Percentiles rank a stretch among this genome's conserved stretches.
These are phyloP conservation scores for Gymnopus androsaceus DNA, from an alignment of 1,284 basidiomycete species.

Conservation along the genomic window DNA sequence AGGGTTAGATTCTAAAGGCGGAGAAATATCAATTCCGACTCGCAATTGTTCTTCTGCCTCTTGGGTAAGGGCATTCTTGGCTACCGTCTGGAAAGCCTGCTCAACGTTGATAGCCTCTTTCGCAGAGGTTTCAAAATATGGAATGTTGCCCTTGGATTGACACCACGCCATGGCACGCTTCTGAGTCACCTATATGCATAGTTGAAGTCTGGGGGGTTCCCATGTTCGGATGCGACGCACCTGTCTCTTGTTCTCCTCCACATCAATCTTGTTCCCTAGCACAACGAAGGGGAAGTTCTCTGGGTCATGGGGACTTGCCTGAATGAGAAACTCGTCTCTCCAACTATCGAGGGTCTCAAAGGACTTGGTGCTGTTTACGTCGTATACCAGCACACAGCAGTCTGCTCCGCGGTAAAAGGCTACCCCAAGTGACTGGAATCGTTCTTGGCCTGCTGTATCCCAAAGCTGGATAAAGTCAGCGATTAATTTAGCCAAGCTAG, in stretches of 20 bases:
- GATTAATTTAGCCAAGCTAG: neutral
- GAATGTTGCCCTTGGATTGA: slow-evolving; percentile 98
- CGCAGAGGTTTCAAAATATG: slow-evolving; percentile 99
- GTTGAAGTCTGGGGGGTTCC: neutral
- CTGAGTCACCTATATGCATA: slow-evolving; percentile 80
- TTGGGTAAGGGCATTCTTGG: slow-evolving; percentile 97
- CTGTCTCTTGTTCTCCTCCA: slow-evolving; percentile 98
- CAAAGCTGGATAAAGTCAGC: slow-evolving; percentile 65
- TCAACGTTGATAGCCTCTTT: slow-evolving; percentile 99
- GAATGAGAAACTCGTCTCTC: slow-evolving; percentile 97
- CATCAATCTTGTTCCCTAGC: slow-evolving; percentile 99
- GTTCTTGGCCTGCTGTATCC: slow-evolving; percentile 99
- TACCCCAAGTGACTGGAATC: slow-evolving; percentile 97
- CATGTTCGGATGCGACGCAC: slow-evolving; percentile 46
- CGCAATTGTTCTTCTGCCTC: slow-evolving; percentile 95
- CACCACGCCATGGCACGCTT: slow-evolving; percentile 99
- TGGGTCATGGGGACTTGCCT: slow-evolving; percentile 97
- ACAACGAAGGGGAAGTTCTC: slow-evolving; percentile 99
- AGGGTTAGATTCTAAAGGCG: slow-evolving; percentile 25
- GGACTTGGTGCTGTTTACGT: slow-evolving; percentile 97
- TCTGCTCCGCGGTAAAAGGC: slow-evolving; percentile 99
- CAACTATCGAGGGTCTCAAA: slow-evolving; percentile 98
- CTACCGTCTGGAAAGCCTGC: slow-evolving; percentile 99
- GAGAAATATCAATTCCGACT: slow-evolving; percentile 35
- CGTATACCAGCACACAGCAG: slow-evolving; percentile 98